Base-by-base conservation (phyloP, 2,329 filamentous ascomycete species). In the Trichoderma lentiforme region DNA sequence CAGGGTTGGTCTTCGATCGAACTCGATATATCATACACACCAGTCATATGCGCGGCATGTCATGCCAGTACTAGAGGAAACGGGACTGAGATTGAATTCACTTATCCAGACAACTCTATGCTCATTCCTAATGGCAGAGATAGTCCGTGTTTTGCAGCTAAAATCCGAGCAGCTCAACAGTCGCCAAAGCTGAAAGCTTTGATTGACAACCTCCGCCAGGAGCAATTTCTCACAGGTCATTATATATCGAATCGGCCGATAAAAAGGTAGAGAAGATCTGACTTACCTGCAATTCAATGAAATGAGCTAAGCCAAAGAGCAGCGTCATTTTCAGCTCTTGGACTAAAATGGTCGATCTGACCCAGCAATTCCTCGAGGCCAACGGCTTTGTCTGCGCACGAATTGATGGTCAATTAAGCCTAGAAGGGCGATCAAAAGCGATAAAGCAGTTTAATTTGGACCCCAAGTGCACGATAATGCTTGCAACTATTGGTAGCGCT, bases 281-380 rank as follows among this genome's bases (percentile, higher is more conserved):
- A 32, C 7, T 5, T 56, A 11, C 1, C 7, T 56, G 6, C 7
- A 5, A 4, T 28, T 28, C 24, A 28, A 28, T 28, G 3, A 26
- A 53, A 11, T 4, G 1, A 56, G 51, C 51, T 56, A 15, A 56
- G 15, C 28, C 8, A 11, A n/a, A 58, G 6, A 11, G 5, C 1
- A 58, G 56, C 9, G 56, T 58, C 3, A 2, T 58, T 8, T 58
- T 58, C 18, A 58, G 28, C 28, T 58, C 28, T 12, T 58, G 56
- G 56, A 32, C 56, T n/a, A 58, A 18, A 71, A 81, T 81, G 79
- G 73, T 81, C 0, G 71, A 80, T 47, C 62, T 81, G 2, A 68
- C 80, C 3, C 53, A 76, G 5, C 2, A 21, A 0, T 70, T 72
- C 2, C 74, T 81, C 0, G 0, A 71, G 12, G 2, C 21, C 1